Evolutionary conservation across 257 asterid species (phyloP), one percentile per base, ranked within the genome.

Genomic region (Anisodus acutangulus): DNA sequence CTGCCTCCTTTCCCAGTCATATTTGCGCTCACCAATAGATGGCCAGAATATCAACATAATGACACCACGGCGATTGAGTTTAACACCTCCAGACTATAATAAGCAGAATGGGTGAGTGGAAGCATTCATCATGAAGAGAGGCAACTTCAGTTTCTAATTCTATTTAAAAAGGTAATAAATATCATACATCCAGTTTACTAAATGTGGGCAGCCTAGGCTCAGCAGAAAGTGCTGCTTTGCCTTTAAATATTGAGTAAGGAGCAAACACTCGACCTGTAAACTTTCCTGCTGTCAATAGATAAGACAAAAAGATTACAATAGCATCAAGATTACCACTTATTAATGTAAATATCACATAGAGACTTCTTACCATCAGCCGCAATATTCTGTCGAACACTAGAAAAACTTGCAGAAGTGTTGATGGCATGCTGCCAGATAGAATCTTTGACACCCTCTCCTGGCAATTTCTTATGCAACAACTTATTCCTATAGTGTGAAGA

Each of bases 1-100:
- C 98, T 93, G 97, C 88, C 90, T 91, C 93, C 91, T 93, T 13
- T 94, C 97, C 94, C 95, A 94, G 85, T 96, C 92, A 83, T 96
- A 96, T 88, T 92, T 96, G 84, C 97, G 97, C 88, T 93, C 98
- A 74, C 94, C 98, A 85, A 94, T 76, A 64, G 99, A 90, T 19
- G 98, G 99, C 93, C 92, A 90, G 84, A 94, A 85, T 55, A 95
- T 91, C 89, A 96, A 80, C 92, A 93, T 88, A 78, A 96, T 92
- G 85, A 59, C 83, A 86, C 98, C 98, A 3, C 89, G 90, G 12
- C 97, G 98, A 79, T 90, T 95, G 51, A 96, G 88, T 88, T 66
- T 91, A 85, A 91, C 79, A 85, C 63, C 89, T 82, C 99, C 98
- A 71, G 97, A 87, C 98, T 95, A 85, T 68, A 72, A 82, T 60